phyloP scores from a whole-genome alignment of 2,329 filamentous ascomycete species.

The Aspergillus tanneri region DNA sequence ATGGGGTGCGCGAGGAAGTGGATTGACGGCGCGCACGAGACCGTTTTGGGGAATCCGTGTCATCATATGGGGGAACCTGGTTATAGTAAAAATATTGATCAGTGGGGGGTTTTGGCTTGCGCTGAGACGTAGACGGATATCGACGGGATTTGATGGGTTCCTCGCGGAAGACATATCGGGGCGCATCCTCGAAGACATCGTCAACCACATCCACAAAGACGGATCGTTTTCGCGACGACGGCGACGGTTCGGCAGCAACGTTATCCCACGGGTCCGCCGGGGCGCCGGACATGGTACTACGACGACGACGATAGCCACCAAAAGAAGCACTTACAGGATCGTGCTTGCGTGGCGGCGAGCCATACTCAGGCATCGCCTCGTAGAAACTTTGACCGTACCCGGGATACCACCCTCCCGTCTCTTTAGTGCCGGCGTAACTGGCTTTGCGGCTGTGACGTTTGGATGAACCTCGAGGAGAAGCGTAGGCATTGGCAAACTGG shows the following conservation, averaged over 20 bases:
- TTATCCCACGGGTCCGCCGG: slow-evolving; percentile 23
- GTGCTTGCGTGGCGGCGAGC: slow-evolving; percentile 54
- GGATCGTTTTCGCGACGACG: slow-evolving; percentile 50
- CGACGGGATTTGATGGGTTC: slow-evolving; percentile 34
- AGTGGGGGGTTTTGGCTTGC: slow-evolving; percentile 47
- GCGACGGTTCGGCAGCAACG: slow-evolving; percentile 24
- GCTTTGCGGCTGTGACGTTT: slow-evolving; percentile 58
- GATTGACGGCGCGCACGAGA: slow-evolving; percentile 56
- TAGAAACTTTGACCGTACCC: slow-evolving; percentile 50
- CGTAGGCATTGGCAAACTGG: slow-evolving; percentile 50
- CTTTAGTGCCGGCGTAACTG: slow-evolving; percentile 52
- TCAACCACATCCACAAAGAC: slow-evolving; percentile 58
- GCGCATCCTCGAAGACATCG: slow-evolving; percentile 54
- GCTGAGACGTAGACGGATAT: slow-evolving; percentile 36
- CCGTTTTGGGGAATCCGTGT: slow-evolving; percentile 49
- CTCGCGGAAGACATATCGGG: slow-evolving; percentile 48
- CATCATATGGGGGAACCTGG: slow-evolving; percentile 58
- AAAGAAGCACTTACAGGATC: slow-evolving; percentile 67
- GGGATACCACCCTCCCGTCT: slow-evolving; percentile 44
- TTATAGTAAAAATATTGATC: slow-evolving; percentile 53
- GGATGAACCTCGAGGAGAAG: slow-evolving; percentile 45
- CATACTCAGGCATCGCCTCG: slow-evolving; percentile 49
- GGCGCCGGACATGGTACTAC: slow-evolving; percentile 49
- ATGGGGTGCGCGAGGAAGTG: slow-evolving; percentile 49
- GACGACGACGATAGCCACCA: slow-evolving; percentile 46